These are phyloP conservation scores for Tieghemiomyces parasiticus DNA, from an alignment of 192 early-diverging fungal genomes.

Conservation along the genomic window DNA sequence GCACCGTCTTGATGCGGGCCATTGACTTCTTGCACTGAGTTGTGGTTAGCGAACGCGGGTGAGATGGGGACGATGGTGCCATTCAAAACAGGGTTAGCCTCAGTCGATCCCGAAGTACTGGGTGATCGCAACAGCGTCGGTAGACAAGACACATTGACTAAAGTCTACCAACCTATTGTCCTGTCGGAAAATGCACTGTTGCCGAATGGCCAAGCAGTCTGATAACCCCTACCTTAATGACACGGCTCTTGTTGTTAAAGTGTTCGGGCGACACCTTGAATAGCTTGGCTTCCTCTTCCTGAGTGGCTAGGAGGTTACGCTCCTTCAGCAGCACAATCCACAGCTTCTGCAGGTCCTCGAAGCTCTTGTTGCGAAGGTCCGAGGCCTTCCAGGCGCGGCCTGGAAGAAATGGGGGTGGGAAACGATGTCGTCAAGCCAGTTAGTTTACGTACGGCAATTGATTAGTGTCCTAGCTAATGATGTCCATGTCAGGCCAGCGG, in stretches of 20 bases:
- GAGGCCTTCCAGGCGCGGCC: slow-evolving; percentile 79
- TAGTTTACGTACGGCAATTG: neutral
- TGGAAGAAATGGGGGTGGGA: slow-evolving; percentile 13
- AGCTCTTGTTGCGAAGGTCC: slow-evolving; percentile 84
- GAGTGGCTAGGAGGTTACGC: slow-evolving; percentile 63
- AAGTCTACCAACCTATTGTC: no score
- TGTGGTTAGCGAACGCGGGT: no score
- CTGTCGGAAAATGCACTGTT: no score
- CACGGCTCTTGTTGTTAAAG: slow-evolving; percentile 44
- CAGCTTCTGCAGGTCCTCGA: slow-evolving; percentile 92
- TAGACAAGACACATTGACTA: no score
- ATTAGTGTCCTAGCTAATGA: neutral
- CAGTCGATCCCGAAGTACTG: no score
- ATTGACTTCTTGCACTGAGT: slow-evolving; percentile 63
- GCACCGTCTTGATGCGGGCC: slow-evolving; percentile 67
- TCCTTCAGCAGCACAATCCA: slow-evolving; percentile 86
- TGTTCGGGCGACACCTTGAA: slow-evolving; percentile 32
- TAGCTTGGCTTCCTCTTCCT: slow-evolving; percentile 46
- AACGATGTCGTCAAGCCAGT: neutral
- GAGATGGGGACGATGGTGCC: no score
- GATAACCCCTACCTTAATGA: slow-evolving; percentile 35
- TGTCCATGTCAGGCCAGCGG: neutral
- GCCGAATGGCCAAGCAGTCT: slow-evolving; percentile 1
- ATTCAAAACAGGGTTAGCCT: no score
- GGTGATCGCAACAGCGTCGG: no score